Conservation (phyloP, 129 eudicot species). For the Logfia minima region DNA sequence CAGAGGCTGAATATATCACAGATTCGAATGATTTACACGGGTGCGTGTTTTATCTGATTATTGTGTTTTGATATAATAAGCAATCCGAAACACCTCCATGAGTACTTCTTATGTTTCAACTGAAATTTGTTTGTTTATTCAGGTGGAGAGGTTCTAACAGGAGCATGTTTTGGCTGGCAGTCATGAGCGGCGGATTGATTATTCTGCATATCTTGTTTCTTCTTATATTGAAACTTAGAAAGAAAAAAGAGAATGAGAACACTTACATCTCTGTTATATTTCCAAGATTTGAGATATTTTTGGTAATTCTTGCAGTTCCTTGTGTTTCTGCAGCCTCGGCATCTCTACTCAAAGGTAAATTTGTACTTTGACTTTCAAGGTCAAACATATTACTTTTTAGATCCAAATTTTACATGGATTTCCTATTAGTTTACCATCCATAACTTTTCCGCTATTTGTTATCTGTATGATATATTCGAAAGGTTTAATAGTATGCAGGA, state of each 20-base stretch:
- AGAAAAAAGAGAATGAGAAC: slow-evolving; percentile 47
- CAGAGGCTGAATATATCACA: slow-evolving; percentile 70
- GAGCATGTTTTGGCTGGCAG: slow-evolving; percentile 89
- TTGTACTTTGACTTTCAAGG: slow-evolving; percentile 18
- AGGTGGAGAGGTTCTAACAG: slow-evolving; percentile 87
- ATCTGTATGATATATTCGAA: not conserved
- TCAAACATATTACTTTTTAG: slow-evolving; percentile 23
- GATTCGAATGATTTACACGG: slow-evolving; percentile 57
- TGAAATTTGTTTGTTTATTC: slow-evolving; percentile 12
- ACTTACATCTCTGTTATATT: slow-evolving; percentile 62
- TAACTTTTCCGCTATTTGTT: not conserved
- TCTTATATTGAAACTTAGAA: slow-evolving; percentile 50
- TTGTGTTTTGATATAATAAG: not conserved
- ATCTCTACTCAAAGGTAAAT: slow-evolving; percentile 65
- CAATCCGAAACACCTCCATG: not conserved
- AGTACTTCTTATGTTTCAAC: slow-evolving; percentile 12
- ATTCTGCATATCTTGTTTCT: slow-evolving; percentile 58
- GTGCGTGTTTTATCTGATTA: slow-evolving; percentile 25
- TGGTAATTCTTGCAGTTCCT: slow-evolving; percentile 83
- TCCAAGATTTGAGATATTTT: slow-evolving; percentile 83
- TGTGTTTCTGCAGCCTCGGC: slow-evolving; percentile 81
- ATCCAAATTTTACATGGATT: not conserved
- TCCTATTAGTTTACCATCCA: not conserved
- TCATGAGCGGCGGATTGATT: slow-evolving; percentile 64
- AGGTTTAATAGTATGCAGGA: not conserved